Evolutionary conservation across 441 rosid species (phyloP).

Genomic region (Jatropha podagrica): DNA sequence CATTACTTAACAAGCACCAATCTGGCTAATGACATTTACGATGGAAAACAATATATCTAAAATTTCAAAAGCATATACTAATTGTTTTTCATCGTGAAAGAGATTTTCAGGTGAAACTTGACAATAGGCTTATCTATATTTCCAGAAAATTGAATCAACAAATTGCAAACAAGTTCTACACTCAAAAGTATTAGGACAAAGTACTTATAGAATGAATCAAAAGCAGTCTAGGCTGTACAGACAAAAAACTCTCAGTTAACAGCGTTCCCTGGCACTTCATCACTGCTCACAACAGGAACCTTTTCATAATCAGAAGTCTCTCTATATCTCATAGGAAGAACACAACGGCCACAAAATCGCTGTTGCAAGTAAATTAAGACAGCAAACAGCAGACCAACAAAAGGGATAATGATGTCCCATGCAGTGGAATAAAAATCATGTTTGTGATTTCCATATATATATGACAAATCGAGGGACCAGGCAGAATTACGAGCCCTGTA

Average conservation of each 20-base stretch:
- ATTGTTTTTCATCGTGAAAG: neutral
- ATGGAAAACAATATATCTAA: neutral
- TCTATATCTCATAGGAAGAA: constrained; percentile 59
- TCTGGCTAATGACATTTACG: neutral
- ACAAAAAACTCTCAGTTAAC: constrained; percentile 29
- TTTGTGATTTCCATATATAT: constrained; percentile 73
- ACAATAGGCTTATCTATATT: neutral
- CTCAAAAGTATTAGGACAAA: neutral
- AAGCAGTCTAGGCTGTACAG: constrained; percentile 1
- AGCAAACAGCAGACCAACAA: constrained; percentile 56
- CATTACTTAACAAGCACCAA: neutral
- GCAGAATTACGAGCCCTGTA: constrained; percentile 63
- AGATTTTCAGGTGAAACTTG: neutral
- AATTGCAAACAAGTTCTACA: neutral
- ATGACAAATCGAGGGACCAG: constrained; percentile 56
- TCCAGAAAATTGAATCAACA: neutral
- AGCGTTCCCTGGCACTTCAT: constrained; percentile 46
- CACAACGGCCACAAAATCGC: constrained; percentile 57
- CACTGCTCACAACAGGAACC: constrained; percentile 46
- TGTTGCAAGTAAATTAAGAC: constrained; percentile 70
- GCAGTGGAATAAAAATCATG: constrained; percentile 83
- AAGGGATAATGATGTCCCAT: constrained; percentile 75
- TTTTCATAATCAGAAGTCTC: constrained; percentile 53
- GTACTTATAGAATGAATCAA: constrained; percentile 3
- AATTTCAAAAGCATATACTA: neutral